Conservation (phyloP, 108 stramenopile genomes). For the Mediolabrus comicus region DNA sequence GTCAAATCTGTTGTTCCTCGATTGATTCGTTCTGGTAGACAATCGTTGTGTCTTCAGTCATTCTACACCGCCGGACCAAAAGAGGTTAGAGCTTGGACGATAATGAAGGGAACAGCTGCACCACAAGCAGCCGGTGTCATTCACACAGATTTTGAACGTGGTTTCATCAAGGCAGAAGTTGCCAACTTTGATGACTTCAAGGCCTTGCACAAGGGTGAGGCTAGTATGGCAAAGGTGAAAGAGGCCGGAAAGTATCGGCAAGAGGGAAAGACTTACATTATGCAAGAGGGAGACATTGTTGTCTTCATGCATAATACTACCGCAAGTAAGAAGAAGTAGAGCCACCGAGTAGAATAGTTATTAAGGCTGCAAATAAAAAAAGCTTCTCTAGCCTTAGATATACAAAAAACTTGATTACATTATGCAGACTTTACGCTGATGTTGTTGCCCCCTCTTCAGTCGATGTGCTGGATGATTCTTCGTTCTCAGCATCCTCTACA, state of each 20-base stretch:
- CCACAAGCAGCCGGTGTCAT: slow-evolving; percentile 98
- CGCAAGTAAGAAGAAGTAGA: slow-evolving; percentile 83
- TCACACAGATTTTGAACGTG: slow-evolving; percentile 99
- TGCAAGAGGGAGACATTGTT: slow-evolving; percentile 91
- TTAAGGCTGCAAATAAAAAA: neutral
- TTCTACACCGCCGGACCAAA: slow-evolving; percentile 99
- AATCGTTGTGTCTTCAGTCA: slow-evolving; percentile 92
- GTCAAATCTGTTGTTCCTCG: slow-evolving; percentile 91
- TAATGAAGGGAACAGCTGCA: slow-evolving; percentile 90
- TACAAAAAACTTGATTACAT: neutral
- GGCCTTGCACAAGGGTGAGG: slow-evolving; percentile 83
- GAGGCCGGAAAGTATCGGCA: slow-evolving; percentile 97
- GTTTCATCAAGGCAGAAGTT: slow-evolving; percentile 99
- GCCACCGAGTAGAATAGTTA: neutral
- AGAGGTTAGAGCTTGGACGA: slow-evolving; percentile 99
- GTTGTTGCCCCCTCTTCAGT: neutral
- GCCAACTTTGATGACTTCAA: slow-evolving; percentile 96
- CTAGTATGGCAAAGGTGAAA: slow-evolving; percentile 96
- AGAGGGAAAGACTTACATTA: slow-evolving; percentile 96
- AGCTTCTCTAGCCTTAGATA: too few relatives aligned
- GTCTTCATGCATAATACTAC: slow-evolving; percentile 90
- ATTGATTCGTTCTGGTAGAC: slow-evolving; percentile 95
- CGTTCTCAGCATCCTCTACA: slow-evolving; percentile 7
- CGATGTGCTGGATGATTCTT: neutral
- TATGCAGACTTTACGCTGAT: neutral